A percentile compares a stretch with the other conserved stretches of the same genome.
These are phyloP conservation scores for Arthrobotrys entomopaga DNA, from an alignment of 2,329 filamentous ascomycete genomes.

Conservation along the genomic window DNA sequence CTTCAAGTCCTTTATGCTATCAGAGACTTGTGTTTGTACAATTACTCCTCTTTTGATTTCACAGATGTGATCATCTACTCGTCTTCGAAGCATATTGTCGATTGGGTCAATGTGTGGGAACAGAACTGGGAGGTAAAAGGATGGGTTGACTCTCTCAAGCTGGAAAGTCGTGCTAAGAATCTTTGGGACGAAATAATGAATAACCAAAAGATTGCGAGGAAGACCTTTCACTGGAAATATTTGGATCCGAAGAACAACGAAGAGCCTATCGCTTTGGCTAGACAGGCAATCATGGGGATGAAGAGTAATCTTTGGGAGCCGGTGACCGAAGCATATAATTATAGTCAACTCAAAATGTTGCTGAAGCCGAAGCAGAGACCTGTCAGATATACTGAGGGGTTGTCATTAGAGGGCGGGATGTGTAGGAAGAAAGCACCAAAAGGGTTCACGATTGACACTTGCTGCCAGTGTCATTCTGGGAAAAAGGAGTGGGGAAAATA, in stretches of 20 bases:
- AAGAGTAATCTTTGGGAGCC: constrained; percentile 1
- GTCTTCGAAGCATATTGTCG: constrained; percentile 28
- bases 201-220: constrained; percentile 18
- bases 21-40: constrained; percentile 21
- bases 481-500: constrained; percentile 35
- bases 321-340: constrained; percentile 21
- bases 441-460: constrained; percentile 37
- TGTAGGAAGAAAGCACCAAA: constrained; percentile 40
- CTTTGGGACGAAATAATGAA: constrained; percentile 42
- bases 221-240: constrained; percentile 36
- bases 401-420: constrained; percentile 46
- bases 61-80: constrained; percentile 44
- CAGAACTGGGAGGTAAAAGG: constrained; percentile 20
- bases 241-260: constrained; percentile 33
- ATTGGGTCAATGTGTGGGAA: constrained; percentile 33
- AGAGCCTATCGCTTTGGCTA: constrained; percentile 12
- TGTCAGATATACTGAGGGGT: constrained; percentile 17
- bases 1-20: constrained; percentile 37
- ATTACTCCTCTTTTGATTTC: constrained; percentile 46
- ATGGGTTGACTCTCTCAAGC: constrained; percentile 33
- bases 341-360: constrained; percentile 5
- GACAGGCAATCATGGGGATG: constrained; percentile 16
- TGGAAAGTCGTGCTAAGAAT: constrained; percentile 32
- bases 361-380: constrained; percentile 30
- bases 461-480: constrained; percentile 26